Percentiles rank a stretch among this genome's conserved stretches.
These are phyloP conservation scores for Scutellaria baicalensis DNA, from an alignment of 257 asterid species.

Conservation along the genomic window DNA sequence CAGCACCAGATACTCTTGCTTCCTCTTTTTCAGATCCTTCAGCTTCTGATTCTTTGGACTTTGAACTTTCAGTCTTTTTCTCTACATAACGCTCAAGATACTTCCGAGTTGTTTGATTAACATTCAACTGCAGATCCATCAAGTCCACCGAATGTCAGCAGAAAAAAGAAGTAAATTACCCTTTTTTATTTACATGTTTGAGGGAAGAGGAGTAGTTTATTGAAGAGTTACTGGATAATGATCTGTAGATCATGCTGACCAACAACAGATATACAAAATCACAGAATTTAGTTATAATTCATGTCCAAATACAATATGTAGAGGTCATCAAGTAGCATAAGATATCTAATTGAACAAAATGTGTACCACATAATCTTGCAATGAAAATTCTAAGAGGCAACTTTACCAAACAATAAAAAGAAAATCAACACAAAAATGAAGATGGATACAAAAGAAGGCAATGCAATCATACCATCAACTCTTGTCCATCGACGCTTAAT, in stretches of 20 bases:
- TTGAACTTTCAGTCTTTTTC: slow-evolving; percentile 53
- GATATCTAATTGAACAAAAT: neutral
- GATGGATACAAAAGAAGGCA: slow-evolving; percentile 8
- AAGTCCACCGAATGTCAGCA: slow-evolving; percentile 25
- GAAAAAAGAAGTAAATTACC: neutral
- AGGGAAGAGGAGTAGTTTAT: neutral
- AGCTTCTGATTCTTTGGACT: slow-evolving; percentile 41
- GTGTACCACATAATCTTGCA: neutral
- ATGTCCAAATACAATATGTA: neutral
- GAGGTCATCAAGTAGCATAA: neutral
- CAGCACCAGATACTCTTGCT: slow-evolving; percentile 40
- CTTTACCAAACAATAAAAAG: neutral
- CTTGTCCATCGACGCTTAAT: slow-evolving; percentile 87
- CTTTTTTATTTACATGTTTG: neutral
- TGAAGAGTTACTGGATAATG: neutral
- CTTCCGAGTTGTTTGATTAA: slow-evolving; percentile 63
- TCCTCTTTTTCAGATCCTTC: slow-evolving; percentile 46
- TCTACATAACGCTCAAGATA: slow-evolving; percentile 72
- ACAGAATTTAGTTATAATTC: neutral
- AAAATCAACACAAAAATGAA: neutral
- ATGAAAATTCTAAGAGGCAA: neutral
- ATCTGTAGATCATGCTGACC: neutral
- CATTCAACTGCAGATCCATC: slow-evolving; percentile 61
- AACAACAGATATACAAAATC: neutral
- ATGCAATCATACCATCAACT: slow-evolving; percentile 58